phyloP scores from a whole-genome alignment of 225 moss, liverwort and hornwort genomes.

The Takakia lepidozioides region DNA sequence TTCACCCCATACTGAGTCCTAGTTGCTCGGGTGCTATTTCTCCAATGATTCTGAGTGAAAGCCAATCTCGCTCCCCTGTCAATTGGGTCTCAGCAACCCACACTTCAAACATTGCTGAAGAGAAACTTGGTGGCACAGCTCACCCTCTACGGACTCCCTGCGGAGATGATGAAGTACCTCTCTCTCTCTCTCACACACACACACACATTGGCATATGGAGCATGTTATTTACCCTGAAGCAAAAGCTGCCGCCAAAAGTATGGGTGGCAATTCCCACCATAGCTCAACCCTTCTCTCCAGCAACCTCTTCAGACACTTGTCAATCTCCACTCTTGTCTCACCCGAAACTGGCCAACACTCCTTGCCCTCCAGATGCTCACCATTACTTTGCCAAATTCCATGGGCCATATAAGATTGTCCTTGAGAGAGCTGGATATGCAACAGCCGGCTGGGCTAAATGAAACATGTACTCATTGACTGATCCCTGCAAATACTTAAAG shows the following conservation, averaged over 20 bases:
- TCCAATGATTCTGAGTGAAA: conserved; percentile 8
- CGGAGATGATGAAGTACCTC: no score
- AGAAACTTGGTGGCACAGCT: no score
- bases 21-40: conserved; percentile 24
- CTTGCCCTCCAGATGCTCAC: conserved; percentile 2
- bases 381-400: not conserved
- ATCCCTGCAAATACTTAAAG: conserved; percentile 28
- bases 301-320: conserved; percentile 20
- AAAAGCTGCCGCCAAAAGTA: conserved; percentile 36
- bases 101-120: no score
- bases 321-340: conserved; percentile 7
- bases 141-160: no score
- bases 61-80: no score
- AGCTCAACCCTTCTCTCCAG: conserved; percentile 20
- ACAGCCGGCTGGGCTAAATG: no score
- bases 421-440: no score
- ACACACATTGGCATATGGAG: no score
- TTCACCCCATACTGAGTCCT: conserved; percentile 26
- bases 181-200: no score
- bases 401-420: not conserved
- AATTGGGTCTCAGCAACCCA: no score
- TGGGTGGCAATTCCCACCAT: conserved; percentile 38
- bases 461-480: conserved; percentile 17
- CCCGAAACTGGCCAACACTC: no score
- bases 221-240: conserved; percentile 35